A percentile compares a stretch with the other conserved stretches of the same genome.
These are phyloP conservation scores for Triticum dicoccoides DNA, from an alignment of 176 grass and related monocot genomes.

Conservation along the genomic window DNA sequence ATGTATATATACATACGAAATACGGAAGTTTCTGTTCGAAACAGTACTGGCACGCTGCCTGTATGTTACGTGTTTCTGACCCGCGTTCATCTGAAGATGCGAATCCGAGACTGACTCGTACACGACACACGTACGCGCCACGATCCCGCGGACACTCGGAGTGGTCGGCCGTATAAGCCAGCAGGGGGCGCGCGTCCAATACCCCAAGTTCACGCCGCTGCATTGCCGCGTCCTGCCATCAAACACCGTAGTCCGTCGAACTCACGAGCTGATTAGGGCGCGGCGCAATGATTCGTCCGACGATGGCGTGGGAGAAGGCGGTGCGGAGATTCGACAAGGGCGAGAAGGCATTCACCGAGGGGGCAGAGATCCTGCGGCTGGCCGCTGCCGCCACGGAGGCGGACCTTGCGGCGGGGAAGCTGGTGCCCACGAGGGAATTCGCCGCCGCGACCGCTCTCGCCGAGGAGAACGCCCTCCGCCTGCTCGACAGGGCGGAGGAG, in stretches of 20 bases:
- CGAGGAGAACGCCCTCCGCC: neutral
- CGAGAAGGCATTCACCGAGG: neutral
- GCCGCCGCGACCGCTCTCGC: neutral
- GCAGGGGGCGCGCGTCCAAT: neutral
- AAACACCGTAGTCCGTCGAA: neutral
- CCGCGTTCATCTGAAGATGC: no score
- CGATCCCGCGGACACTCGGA: neutral
- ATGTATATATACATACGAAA: neutral
- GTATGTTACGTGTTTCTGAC: no score
- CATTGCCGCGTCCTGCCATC: neutral
- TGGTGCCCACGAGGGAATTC: neutral
- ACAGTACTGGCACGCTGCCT: no score
- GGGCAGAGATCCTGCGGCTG: neutral
- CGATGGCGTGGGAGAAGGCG: neutral
- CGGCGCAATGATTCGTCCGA: neutral
- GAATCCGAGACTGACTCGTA: neutral
- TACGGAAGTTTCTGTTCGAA: no score
- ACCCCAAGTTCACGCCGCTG: neutral
- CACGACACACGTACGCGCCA: neutral
- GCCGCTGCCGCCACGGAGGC: neutral
- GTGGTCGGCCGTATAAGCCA: neutral
- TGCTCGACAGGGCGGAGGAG: neutral
- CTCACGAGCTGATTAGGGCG: neutral
- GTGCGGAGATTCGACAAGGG: neutral
- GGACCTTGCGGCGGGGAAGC: neutral